A percentile compares a stretch with the other conserved stretches of the same genome.
phyloP scores from a whole-genome alignment of 2,329 filamentous ascomycete genomes.

The Cercospora beticola region DNA sequence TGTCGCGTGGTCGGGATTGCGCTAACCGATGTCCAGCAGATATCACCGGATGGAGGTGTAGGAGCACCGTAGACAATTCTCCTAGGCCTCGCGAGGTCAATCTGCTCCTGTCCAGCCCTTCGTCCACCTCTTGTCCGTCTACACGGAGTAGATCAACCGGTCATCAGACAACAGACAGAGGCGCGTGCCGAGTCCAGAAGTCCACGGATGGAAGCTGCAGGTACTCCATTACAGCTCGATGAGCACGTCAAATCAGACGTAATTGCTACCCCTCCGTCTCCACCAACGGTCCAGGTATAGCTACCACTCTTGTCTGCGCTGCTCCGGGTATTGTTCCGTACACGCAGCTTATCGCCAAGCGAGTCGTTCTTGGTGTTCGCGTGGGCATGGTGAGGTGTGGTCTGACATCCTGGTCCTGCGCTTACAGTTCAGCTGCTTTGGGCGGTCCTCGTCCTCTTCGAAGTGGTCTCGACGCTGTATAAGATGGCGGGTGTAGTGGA shows the following conservation, averaged over 20 bases:
- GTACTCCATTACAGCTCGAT: conserved; percentile 11
- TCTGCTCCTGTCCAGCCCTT: background rate
- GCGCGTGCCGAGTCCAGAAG: conserved; percentile 5
- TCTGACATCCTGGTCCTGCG: background rate
- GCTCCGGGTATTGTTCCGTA: background rate
- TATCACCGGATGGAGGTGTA: background rate
- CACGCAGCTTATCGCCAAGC: background rate
- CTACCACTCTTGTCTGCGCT: background rate
- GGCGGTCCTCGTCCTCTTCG: background rate
- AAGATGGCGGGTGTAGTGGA: background rate
- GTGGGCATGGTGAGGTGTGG: background rate
- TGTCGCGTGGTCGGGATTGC: conserved; percentile 16
- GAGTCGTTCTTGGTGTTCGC: conserved; percentile 8
- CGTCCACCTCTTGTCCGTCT: conserved; percentile 2
- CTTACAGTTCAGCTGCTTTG: background rate
- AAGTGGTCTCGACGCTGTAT: background rate
- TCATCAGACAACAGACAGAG: conserved; percentile 1
- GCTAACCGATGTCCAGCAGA: conserved; percentile 1
- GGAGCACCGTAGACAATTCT: background rate
- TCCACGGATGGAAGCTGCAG: conserved; percentile 4
- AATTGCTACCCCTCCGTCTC: conserved; percentile 9
- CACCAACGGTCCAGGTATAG: background rate
- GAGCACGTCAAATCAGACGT: conserved; percentile 5
- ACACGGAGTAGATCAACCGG: background rate
- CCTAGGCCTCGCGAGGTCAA: background rate